A percentile compares a stretch with the other conserved stretches of the same genome.
phyloP scores from a whole-genome alignment of 306 rosid genomes.

The Quercus aquifolioides region DNA sequence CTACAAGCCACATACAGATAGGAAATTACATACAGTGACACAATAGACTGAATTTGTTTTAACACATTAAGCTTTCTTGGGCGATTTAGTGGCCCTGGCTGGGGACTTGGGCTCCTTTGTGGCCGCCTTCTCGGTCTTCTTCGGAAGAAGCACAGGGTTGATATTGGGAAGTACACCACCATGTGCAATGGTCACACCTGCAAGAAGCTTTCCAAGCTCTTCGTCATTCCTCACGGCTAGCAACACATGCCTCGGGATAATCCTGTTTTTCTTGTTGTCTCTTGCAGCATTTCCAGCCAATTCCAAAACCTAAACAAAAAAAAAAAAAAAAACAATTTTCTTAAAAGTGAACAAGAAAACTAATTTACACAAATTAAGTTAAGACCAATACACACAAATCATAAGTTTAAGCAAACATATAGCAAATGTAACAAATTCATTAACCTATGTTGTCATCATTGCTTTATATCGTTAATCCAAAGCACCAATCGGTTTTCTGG shows the following conservation, averaged over 20 bases:
- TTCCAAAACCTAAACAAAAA: slow-evolving; percentile 39
- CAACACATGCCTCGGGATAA: slow-evolving; percentile 42
- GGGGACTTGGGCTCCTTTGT: slow-evolving; percentile 39
- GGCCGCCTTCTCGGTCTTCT: slow-evolving; percentile 20
- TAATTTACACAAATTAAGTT: too few relatives aligned
- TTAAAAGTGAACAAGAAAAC: too few relatives aligned
- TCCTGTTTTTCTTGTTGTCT: slow-evolving; percentile 46
- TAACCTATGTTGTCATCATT: too few relatives aligned
- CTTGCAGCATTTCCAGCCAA: slow-evolving; percentile 58
- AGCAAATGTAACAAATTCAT: neutral
- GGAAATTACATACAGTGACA: slow-evolving; percentile 4
- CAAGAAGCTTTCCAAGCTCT: slow-evolving; percentile 47
- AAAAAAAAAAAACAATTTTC: neutral
- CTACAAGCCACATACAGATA: slow-evolving; percentile 8
- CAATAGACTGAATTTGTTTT: neutral
- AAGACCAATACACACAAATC: too few relatives aligned
- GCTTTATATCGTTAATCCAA: too few relatives aligned
- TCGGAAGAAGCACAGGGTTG: slow-evolving; percentile 43
- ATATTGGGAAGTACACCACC: slow-evolving; percentile 51
- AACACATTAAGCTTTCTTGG: slow-evolving; percentile 15
- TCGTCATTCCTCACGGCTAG: slow-evolving; percentile 55
- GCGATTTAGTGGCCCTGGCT: slow-evolving; percentile 33
- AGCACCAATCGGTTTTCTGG: rapidly evolving
- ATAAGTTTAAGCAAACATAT: too few relatives aligned
- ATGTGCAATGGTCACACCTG: slow-evolving; percentile 47